A percentile compares a stretch with the other conserved stretches of the same genome.
phyloP scores from a whole-genome alignment of 805 yeast species.

The Geotrichum ghanense region DNA sequence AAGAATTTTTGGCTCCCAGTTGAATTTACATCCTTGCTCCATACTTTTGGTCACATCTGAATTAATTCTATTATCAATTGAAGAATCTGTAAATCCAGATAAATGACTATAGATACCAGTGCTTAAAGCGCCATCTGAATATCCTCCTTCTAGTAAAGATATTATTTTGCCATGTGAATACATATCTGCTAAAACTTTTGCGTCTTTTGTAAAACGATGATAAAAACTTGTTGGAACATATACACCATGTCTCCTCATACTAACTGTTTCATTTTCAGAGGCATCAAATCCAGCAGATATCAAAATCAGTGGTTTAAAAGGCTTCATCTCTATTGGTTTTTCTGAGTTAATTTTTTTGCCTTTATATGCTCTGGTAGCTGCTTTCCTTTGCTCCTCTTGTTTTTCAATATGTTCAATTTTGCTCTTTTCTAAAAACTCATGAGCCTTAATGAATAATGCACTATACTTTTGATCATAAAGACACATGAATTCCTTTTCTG shows the following conservation, averaged over 20 bases:
- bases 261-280: conserved; percentile 66
- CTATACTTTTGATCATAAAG: conserved; percentile 52
- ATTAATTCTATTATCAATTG: conserved; percentile 49
- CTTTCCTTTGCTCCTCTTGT: not conserved
- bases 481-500: conserved; percentile 52
- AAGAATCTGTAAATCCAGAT: conserved; percentile 49
- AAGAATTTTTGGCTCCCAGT: conserved; percentile 45
- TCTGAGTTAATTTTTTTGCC: conserved; percentile 8
- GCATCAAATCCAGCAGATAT: conserved; percentile 87
- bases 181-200: conserved; percentile 53
- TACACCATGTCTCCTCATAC: conserved; percentile 77
- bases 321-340: conserved; percentile 23
- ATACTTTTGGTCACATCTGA: conserved; percentile 52
- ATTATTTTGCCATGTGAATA: conserved; percentile 51
- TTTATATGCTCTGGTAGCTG: conserved; percentile 4
- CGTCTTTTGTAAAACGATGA: conserved; percentile 59
- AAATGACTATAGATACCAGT: conserved; percentile 75
- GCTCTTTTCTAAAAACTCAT: conserved; percentile 37
- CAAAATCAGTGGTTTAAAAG: conserved; percentile 49
- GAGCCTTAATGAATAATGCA: conserved; percentile 51
- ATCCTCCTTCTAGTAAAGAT: conserved; percentile 76
- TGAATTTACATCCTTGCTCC: conserved; percentile 53
- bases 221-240: conserved; percentile 76
- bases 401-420: conserved; percentile 14
- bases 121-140: conserved; percentile 67